Evolutionary conservation across 2,329 filamentous ascomycete genomes (phyloP), one percentile per base, ranked within the genome.

Genomic region (Periconia sp.): DNA sequence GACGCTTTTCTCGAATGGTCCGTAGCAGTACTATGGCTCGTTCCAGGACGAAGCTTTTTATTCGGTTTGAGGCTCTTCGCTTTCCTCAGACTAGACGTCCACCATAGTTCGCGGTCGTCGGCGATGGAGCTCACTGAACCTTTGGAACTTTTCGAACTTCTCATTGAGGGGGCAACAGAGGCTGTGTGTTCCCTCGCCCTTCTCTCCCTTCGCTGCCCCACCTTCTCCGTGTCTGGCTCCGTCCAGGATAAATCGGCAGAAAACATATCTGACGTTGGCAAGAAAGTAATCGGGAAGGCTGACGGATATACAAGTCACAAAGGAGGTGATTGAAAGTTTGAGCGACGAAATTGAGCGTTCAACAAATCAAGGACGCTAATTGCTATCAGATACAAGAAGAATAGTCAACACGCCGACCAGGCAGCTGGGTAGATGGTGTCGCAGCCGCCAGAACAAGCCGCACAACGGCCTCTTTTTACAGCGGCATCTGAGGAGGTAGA

Each of bases 241-340:
- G 48, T 56, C 70, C 69, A 71, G 15, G 66, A 66, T 16, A 72
- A 50, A 50, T 72, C 70, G 36, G 68, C 67, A 33, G 65, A 46
- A 40, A 72, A 72, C 70, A 72, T 72, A 23, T 19, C 61, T 31
- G 41, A 46, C 47, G 30, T 22, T 36, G 13, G 21, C 18, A 25
- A 36, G 43, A 40, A 36, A 41, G 31, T 34, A 36, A 29, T 40
- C 37, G 21, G 47, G 36, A 49, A 48, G 38, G 37, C 32, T 29
- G 31, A 43, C 34, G 50, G 48, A 49, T 44, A 49, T 49, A 44
- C 48, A 51, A 41, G 46, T 42, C 41, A 45, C 44, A 54, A 51
- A 32, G 40, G 40, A 26, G 42, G 46, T 28, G 40, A 26, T 24
- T 28, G 47, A 39, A 40, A 52, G 45, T 56, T 49, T 28, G 45